Evolutionary conservation across 108 stramenopile species (phyloP), one percentile per base, ranked within the genome.

Genomic region (Stephanodiscus triporus): DNA sequence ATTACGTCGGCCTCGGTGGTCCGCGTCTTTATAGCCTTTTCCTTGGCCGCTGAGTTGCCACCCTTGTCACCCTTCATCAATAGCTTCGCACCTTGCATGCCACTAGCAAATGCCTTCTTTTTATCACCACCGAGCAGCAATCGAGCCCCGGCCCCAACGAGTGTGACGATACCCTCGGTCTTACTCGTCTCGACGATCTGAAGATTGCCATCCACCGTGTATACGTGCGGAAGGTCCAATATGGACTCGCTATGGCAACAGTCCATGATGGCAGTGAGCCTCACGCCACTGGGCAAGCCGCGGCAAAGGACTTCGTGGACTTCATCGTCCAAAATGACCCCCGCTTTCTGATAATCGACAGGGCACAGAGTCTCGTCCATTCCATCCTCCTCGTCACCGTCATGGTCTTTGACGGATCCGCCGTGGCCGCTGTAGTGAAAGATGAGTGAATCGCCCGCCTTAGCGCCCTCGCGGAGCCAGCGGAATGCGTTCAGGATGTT

Each of bases 201-300:
- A 11, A 81, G 67, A 37, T 84, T 66, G 2, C 84, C 84, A 70
- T 74, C 60, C 23, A 59, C 59, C 22, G 70, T 75, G 58, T 70
- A 85, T 19, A 40, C 30, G 59, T 73, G 83, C 20, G 85, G 85
- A 37, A 86, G 30, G 65, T 86, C 85, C 38, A 86, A 73, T 22
- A 78, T 67, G 9, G 66, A 70, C 40, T 84, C 90, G 29, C 76
- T 80, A 58, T 91, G 90, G 81, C 90, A 91, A 65, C 87, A 91
- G 62, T 91, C 90, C 87, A 89, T 89, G 13, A 88, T 70, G 66
- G 83, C 38, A 0, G 87, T 80, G 27, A 89, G 76, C 17, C 58
- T 45, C 43, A 83, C 84, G 51, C 87, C 88, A 51, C 81, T 84
- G 36, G 85, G 80, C 27, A 91, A 55, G 22, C 82, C 76, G 27